These are phyloP conservation scores for Mangifera indica DNA, from an alignment of 345 rosid species.

Conservation along the genomic window DNA sequence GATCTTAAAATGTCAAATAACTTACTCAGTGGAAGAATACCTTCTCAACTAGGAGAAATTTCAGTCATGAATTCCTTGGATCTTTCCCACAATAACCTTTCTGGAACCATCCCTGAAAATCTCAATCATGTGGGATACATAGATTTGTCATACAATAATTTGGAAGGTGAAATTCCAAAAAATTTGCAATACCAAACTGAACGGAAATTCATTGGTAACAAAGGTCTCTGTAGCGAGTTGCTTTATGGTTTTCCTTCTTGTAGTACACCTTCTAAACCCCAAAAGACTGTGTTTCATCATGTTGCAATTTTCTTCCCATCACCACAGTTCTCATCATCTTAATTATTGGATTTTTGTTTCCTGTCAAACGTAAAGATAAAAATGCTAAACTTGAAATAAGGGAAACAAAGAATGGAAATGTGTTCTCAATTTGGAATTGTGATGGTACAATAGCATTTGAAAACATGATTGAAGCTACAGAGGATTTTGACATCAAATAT, in stretches of 20 bases:
- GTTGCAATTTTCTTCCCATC: background rate
- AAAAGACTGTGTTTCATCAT: background rate
- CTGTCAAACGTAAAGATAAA: background rate
- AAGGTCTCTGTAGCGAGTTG: background rate
- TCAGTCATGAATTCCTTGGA: too few relatives aligned
- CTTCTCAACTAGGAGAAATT: background rate
- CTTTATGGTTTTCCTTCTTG: too few relatives aligned
- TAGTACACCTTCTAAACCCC: background rate
- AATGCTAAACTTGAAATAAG: background rate
- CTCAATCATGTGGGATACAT: too few relatives aligned
- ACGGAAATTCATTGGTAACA: background rate
- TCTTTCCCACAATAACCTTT: too few relatives aligned
- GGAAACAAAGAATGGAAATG: background rate
- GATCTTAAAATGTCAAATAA: background rate
- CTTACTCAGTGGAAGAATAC: background rate
- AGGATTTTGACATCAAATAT: conserved; percentile 18
- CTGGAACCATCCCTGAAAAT: too few relatives aligned
- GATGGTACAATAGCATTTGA: conserved; percentile 17
- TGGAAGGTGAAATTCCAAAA: too few relatives aligned
- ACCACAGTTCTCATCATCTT: background rate
- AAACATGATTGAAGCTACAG: conserved; percentile 19
- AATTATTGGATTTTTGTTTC: background rate
- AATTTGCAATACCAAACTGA: too few relatives aligned
- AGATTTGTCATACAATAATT: too few relatives aligned
- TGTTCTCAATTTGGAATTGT: conserved; percentile 14